phyloP scores from a whole-genome alignment of 306 rosid genomes.

The Castanospermum australe region DNA sequence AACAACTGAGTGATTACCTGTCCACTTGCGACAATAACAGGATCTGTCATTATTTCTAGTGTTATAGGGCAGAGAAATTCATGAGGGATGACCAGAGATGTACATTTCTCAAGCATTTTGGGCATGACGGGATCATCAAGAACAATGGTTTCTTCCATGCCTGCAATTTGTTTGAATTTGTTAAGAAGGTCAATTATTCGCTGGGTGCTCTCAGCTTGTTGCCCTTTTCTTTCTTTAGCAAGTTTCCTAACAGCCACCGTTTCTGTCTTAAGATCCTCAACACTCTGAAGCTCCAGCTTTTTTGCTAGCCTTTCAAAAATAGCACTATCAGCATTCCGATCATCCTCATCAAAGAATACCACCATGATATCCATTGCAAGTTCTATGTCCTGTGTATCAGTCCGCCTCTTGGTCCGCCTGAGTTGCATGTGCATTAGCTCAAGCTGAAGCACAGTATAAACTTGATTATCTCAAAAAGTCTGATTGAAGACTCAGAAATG shows the following conservation, averaged over 20 bases:
- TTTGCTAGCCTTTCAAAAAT: conserved; percentile 71
- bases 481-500: not conserved
- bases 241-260: conserved; percentile 59
- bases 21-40: conserved; percentile 81
- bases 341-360: conserved; percentile 48
- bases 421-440: conserved; percentile 60
- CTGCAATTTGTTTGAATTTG: conserved; percentile 57
- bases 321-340: conserved; percentile 66
- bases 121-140: conserved; percentile 48
- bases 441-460: conserved; percentile 36
- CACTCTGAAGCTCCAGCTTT: conserved; percentile 64
- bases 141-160: conserved; percentile 52
- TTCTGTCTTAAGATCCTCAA: conserved; percentile 69
- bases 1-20: conserved; percentile 62
- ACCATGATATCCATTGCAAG: conserved; percentile 74
- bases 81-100: conserved; percentile 72
- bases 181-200: conserved; percentile 58
- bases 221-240: conserved; percentile 54
- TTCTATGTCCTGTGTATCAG: conserved; percentile 68
- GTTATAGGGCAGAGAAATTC: conserved; percentile 92
- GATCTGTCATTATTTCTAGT: conserved; percentile 88
- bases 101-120: conserved; percentile 43
- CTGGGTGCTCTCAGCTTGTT: conserved; percentile 49
- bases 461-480: not conserved
- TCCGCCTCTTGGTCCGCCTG: conserved; percentile 46